Base-by-base conservation (phyloP, 23 red algal species). In the Gracilariopsis chorda region DNA sequence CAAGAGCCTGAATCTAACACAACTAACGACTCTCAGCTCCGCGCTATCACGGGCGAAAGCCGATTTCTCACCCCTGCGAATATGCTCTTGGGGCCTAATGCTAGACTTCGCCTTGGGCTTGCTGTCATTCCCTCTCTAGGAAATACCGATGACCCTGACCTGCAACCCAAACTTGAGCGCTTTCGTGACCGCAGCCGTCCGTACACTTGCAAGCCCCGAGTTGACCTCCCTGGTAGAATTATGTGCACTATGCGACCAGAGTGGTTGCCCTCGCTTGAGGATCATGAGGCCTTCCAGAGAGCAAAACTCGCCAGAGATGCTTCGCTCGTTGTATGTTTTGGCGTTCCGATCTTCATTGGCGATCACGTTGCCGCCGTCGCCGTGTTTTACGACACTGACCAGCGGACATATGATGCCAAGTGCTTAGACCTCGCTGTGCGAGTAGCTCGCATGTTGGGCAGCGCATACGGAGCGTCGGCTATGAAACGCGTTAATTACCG, bases 171-270 rank as follows among this genome's bases (percentile, higher is more conserved):
- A 49, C 74, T 91, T 41, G 88, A 91, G 62, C 56, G 88, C 13
- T 91, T 82, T 91, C 75, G 88, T 52, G 88, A 91, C 41, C 53
- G 58, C 19, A 91, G 88, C 21, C 88, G 88, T n/a, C 42, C 75
- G 36, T 95, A 78, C 27, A 69, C 56, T 5, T 86, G 84, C 59
- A 78, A 81, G 60, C 71, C 92, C 17, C 84, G 92, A 11, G 57
- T 95, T 25, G 92, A 87, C 55, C 58, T 95, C 21, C 92, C 92
- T 25, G 92, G 92, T 10, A 75, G 92, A 42, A 84, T 95, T 23
- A 81, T 81, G 78, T 82, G 77, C 46, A 88, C 92, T 21, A 82
- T 65, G 64, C 77, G 84, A 24, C 92, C 92, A 16, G 92, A 95
- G 56, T 95, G 92, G 92, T 65, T 95, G 25, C 77, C 72, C 10